phyloP scores from a whole-genome alignment of 805 yeast genomes.

The Candida caryicola region DNA sequence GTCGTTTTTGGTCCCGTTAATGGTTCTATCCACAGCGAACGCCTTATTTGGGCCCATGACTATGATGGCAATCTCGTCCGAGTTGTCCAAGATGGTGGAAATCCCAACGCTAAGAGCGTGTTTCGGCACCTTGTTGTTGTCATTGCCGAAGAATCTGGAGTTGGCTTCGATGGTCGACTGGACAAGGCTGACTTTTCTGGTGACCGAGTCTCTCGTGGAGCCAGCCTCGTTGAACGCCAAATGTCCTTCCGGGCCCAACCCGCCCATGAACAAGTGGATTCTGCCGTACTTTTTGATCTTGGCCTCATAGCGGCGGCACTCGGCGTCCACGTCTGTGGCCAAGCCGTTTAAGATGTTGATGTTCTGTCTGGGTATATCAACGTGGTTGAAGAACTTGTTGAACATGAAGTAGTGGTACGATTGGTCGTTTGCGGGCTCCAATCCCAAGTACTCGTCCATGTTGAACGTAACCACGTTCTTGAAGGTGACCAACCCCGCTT shows the following conservation, averaged over 20 bases:
- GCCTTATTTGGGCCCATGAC: slow-evolving; percentile 49
- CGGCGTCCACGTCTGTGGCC: slow-evolving; percentile 42
- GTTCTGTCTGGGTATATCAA: slow-evolving; percentile 50
- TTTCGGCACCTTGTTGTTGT: slow-evolving; percentile 47
- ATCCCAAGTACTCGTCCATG: slow-evolving; percentile 59
- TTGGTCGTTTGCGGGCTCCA: slow-evolving; percentile 46
- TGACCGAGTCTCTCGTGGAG: slow-evolving; percentile 41
- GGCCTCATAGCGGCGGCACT: slow-evolving; percentile 48
- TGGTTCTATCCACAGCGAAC: slow-evolving; percentile 46
- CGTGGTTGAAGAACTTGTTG: slow-evolving; percentile 52
- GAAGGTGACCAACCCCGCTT: slow-evolving; percentile 43
- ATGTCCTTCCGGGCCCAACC: slow-evolving; percentile 61
- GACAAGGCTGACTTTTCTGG: slow-evolving; percentile 48
- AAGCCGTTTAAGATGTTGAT: slow-evolving; percentile 56
- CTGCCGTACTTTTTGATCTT: slow-evolving; percentile 47
- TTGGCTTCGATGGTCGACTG: slow-evolving; percentile 52
- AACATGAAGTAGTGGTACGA: slow-evolving; percentile 59
- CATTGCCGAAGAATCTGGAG: slow-evolving; percentile 49
- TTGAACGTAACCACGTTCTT: slow-evolving; percentile 56
- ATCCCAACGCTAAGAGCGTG: slow-evolving; percentile 55
- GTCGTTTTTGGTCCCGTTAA: slow-evolving; percentile 36
- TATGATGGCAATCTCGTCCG: slow-evolving; percentile 50
- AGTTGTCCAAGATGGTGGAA: slow-evolving; percentile 53
- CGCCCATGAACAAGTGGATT: slow-evolving; percentile 55
- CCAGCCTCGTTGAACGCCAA: slow-evolving; percentile 61